These are phyloP conservation scores for Pyrenochaeta sp. DNA, from an alignment of 2,329 filamentous ascomycete genomes.

Conservation along the genomic window DNA sequence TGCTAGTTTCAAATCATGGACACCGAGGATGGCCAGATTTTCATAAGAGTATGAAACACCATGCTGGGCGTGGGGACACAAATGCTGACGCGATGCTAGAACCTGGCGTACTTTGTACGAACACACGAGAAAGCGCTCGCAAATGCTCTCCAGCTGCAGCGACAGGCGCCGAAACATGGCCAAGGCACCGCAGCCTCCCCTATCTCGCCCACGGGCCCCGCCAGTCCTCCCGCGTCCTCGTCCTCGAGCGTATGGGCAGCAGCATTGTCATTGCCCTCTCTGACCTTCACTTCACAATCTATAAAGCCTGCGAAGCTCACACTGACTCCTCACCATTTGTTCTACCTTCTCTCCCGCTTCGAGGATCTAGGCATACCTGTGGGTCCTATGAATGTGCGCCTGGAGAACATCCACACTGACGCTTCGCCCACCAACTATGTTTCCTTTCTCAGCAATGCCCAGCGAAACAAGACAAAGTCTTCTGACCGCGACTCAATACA, in stretches of 20 bases:
- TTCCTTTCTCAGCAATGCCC: constrained; percentile 87
- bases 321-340: constrained; percentile 93
- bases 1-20: constrained; percentile 65
- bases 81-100: constrained; percentile 64
- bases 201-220: constrained; percentile 47
- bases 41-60: constrained; percentile 74
- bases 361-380: constrained; percentile 91
- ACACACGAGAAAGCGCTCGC: constrained; percentile 97
- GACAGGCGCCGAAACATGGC: constrained; percentile 73
- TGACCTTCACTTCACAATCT: constrained; percentile 84
- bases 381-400: constrained; percentile 92
- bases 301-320: constrained; percentile 91
- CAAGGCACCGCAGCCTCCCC: constrained; percentile 55
- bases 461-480: constrained; percentile 78
- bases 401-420: constrained; percentile 93
- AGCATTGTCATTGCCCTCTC: constrained; percentile 83
- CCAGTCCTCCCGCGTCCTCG: constrained; percentile 64
- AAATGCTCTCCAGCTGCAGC: constrained; percentile 88
- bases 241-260: constrained; percentile 77
- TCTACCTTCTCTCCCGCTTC: constrained; percentile 94
- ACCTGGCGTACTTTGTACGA: constrained; percentile 93
- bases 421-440: constrained; percentile 91
- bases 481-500: constrained; percentile 91
- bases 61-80: neutral
- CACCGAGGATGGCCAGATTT: constrained; percentile 88